Conservation (phyloP, 164 flowering plant genomes). For the Tinospora cordifolia region DNA sequence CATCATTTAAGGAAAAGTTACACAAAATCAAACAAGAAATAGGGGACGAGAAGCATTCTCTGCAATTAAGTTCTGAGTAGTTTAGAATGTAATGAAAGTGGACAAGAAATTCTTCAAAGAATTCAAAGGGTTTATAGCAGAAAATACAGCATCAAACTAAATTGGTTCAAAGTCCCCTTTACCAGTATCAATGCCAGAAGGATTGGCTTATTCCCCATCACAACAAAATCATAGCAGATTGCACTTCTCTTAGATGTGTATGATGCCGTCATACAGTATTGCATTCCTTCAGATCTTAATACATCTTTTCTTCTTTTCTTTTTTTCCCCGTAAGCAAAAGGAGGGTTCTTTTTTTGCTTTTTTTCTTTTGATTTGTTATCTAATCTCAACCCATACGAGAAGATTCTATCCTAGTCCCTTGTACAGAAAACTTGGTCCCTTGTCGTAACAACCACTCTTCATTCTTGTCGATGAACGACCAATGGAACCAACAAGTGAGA, state of each 20-base stretch:
- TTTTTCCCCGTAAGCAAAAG: background rate
- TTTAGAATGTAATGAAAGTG: too few species aligned
- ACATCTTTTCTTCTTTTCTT: background rate
- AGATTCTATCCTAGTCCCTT: too few species aligned
- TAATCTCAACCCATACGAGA: background rate
- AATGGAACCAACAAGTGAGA: background rate
- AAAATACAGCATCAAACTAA: background rate
- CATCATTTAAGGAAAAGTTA: background rate
- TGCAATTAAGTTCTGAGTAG: background rate
- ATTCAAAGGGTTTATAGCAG: background rate
- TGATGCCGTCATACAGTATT: background rate
- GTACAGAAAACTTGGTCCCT: too few species aligned
- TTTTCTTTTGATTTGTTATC: too few species aligned
- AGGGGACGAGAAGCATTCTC: background rate
- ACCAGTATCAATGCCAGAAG: background rate
- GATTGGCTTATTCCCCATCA: background rate
- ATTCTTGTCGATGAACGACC: too few species aligned
- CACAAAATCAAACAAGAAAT: background rate
- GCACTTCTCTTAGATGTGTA: background rate
- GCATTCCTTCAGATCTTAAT: background rate
- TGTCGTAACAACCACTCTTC: background rate
- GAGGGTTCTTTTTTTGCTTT: background rate
- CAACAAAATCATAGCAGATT: background rate
- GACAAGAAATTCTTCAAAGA: background rate
- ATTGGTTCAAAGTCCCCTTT: background rate